Evolutionary conservation across 2,329 filamentous ascomycete species (phyloP).

Genomic region (Zarea fungicola): DNA sequence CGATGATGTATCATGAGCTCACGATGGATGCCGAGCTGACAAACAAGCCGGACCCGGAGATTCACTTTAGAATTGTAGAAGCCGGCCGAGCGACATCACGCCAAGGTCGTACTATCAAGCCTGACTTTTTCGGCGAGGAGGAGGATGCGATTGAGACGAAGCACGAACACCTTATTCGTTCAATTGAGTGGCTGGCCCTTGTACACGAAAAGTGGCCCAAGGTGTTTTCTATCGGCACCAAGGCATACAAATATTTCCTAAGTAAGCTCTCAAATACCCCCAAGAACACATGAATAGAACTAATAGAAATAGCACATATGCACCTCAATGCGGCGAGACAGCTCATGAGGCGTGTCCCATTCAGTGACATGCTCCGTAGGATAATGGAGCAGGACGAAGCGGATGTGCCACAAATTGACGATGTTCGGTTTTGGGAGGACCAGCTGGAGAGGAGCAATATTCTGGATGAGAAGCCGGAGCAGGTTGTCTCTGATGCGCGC

Average conservation of each 20-base stretch:
- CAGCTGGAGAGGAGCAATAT: conserved; percentile 32
- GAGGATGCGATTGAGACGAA: conserved; percentile 49
- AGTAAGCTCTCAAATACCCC: conserved; percentile 51
- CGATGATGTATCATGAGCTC: conserved; percentile 45
- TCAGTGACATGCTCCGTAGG: conserved; percentile 41
- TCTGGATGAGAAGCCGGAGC: conserved; percentile 32
- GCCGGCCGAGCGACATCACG: conserved; percentile 26
- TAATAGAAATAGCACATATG: conserved; percentile 36
- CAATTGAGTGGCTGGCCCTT: conserved; percentile 79
- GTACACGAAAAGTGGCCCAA: conserved; percentile 67
- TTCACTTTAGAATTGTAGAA: conserved; percentile 48
- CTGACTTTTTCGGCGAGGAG: conserved; percentile 65
- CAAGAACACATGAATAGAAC: neutral
- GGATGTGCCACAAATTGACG: conserved; percentile 31
- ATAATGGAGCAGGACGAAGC: conserved; percentile 33
- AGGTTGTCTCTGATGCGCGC: conserved; percentile 50
- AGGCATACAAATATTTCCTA: conserved; percentile 78
- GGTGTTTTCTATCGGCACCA: conserved; percentile 62
- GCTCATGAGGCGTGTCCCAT: conserved; percentile 47
- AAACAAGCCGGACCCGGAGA: conserved; percentile 33
- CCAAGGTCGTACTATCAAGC: conserved; percentile 58
- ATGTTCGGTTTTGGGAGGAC: conserved; percentile 35
- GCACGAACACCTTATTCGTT: conserved; percentile 68
- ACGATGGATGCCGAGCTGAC: conserved; percentile 22
- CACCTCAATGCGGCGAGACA: conserved; percentile 51